A percentile compares a stretch with the other conserved stretches of the same genome.
phyloP scores from a whole-genome alignment of 129 eudicot genomes.

The Escallonia rubra region DNA sequence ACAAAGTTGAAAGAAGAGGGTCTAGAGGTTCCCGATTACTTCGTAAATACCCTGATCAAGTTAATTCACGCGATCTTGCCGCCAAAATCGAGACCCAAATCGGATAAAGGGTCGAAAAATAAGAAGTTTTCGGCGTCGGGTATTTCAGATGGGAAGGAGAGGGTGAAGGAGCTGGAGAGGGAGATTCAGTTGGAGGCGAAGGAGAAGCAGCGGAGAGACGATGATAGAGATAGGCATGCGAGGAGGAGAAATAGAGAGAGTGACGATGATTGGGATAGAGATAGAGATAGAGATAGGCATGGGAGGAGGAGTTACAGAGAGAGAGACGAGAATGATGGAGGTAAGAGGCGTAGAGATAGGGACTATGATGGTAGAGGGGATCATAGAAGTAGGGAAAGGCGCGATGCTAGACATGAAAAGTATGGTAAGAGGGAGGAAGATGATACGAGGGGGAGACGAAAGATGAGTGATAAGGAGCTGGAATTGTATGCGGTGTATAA shows the following conservation, averaged over 20 bases:
- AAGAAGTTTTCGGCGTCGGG: constrained; percentile 43
- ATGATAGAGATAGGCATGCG: constrained; percentile 18
- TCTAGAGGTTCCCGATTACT: constrained; percentile 91
- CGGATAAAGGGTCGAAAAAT: constrained; percentile 20
- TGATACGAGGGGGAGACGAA: constrained; percentile 11
- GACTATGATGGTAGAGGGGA: neutral
- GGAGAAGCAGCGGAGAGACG: constrained; percentile 26
- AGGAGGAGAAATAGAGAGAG: neutral
- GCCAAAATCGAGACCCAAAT: constrained; percentile 37
- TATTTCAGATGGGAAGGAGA: constrained; percentile 46
- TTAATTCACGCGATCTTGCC: constrained; percentile 90
- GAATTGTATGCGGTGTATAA: constrained; percentile 68
- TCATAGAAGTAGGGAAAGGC: constrained; percentile 14
- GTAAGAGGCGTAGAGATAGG: neutral
- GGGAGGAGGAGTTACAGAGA: neutral
- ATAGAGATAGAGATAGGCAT: constrained; percentile 6
- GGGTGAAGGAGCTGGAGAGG: constrained; percentile 60
- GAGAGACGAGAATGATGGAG: constrained; percentile 3
- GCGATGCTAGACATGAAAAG: constrained; percentile 3
- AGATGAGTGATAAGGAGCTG: constrained; percentile 24
- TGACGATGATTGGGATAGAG: neutral
- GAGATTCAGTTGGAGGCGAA: constrained; percentile 56
- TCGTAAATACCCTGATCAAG: constrained; percentile 59
- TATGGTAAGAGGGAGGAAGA: constrained; percentile 19
- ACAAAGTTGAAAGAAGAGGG: constrained; percentile 64